Evolutionary conservation across 768 basidiomycete species (phyloP), one percentile per base, ranked within the genome.

Genomic region (Leccinum variicolor): DNA sequence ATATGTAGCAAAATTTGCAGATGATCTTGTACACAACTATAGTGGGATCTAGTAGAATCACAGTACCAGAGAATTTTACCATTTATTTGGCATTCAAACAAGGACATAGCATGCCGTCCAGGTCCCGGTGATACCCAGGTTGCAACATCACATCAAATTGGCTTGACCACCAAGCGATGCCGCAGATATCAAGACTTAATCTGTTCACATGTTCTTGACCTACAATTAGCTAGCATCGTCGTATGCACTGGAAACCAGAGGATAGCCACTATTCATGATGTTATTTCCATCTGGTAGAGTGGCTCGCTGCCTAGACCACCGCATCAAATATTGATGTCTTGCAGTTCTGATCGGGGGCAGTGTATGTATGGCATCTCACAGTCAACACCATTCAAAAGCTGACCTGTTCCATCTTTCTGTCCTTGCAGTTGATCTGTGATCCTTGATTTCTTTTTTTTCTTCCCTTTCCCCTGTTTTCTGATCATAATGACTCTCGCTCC

Each of bases 401-500:
- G 13, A 19, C 19, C 2, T 7, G 25, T 17, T 15, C 26, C 19
- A 28, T 50, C 23, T 14, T 31, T 39, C 3, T 26, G 10, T 36
- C 36, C 34, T 50, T 55, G 67, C 52, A 41, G 67, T 66, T 68
- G 67, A 68, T 31, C 67, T 68, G 60, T 60, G 17, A 36, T 41
- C 43, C 49, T 51, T 23, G 17, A 52, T 41, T 26, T 41, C 45
- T 53, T 2, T 39, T 39, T 34, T 19, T 33, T 11, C 7, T 21
- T 55, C 14, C 28, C 11, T 11, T 26, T 53, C 15, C 26, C 10
- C 36, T 49, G 13, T 47, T 48, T 34, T 28, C 53, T 53, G 43
- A 50, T 45, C 43, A 41, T 46, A 52, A 68, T 68, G 67, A 31
- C 56, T 43, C 56, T 41, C 53, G 57, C 57, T 29, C 62, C 65